Evolutionary conservation across 2,329 filamentous ascomycete genomes (phyloP), one percentile per base, ranked within the genome.

Genomic region (Claviceps africana): DNA sequence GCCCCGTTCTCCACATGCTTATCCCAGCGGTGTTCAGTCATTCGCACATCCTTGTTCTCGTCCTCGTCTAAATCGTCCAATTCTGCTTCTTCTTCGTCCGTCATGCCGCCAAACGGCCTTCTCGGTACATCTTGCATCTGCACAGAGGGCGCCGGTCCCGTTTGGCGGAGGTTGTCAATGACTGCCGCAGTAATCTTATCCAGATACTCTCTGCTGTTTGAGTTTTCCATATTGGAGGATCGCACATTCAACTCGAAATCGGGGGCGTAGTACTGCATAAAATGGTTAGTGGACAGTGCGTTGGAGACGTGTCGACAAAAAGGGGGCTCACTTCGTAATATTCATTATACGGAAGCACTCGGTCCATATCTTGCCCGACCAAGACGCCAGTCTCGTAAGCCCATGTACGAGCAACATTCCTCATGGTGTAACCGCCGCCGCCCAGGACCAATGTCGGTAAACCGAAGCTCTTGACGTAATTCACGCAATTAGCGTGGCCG

Each of bases 361-460:
- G 77, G 11, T 81, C 77, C 77, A 97, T 87, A 31, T 87, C 78
- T 55, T 90, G 81, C 30, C 87, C 87, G 21, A 96, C 87, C 9
- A 97, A 77, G 54, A 89, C 78, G 58, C 91, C 91, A 1, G 93
- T 98, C 70, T 98, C 93, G 65, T 91, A 95, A 7, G 90, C 90
- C 93, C 93, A 98, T 5, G 91, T 93, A 48, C 93, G 86, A 19
- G 93, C 91, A 11, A 98, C 93, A 59, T 98, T 98, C 56, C 93
- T 85, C 68, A 95, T 94, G 1, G 93, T 98, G 70, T 98, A 98
- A 47, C 93, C 93, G 57, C 93, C 93, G 17, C 93, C 93, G 33
- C 93, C 93, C 19, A 98, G 81, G 21, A 98, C 85, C n/a, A 98
- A 77, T 2, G 94, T 83, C 0, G 93, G 93, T 10, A 93, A 75